phyloP scores from a whole-genome alignment of 225 moss, liverwort and hornwort species.

The Pseudisothecium myosuroides region DNA sequence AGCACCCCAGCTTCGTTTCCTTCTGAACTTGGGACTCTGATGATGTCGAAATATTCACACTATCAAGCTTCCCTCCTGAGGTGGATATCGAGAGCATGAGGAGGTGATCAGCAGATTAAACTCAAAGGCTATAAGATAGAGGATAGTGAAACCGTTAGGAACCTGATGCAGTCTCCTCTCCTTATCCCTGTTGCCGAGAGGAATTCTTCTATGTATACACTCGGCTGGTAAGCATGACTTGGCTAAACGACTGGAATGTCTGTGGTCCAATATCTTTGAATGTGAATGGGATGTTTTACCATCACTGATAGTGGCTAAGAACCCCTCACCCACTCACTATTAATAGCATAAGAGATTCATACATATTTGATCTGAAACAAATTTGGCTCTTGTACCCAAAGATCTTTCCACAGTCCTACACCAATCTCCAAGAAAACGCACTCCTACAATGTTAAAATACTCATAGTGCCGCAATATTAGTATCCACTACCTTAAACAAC shows the following conservation, averaged over 20 bases:
- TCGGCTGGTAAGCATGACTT: not conserved
- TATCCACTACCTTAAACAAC: not conserved
- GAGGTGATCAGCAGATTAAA: not conserved
- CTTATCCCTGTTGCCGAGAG: not conserved
- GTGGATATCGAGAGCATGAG: not conserved
- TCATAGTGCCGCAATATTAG: not conserved
- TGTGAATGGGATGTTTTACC: not conserved
- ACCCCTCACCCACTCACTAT: not conserved
- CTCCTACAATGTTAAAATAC: not conserved
- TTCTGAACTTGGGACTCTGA: not conserved
- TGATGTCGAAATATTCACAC: not conserved
- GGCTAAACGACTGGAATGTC: not conserved
- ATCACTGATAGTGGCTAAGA: not conserved
- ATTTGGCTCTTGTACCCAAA: not conserved
- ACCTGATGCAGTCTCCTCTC: not conserved
- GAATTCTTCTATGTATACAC: not conserved
- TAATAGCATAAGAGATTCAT: not conserved
- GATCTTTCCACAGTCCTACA: not conserved
- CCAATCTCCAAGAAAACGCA: not conserved
- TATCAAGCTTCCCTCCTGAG: not conserved
- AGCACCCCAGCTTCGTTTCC: not conserved
- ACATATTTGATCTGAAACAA: not conserved
- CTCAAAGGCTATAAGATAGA: not conserved
- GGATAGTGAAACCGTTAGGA: not conserved
- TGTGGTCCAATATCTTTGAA: not conserved